Evolutionary conservation across 1,284 basidiomycete genomes (phyloP), one percentile per base, ranked within the genome.

Genomic region (Xanthoconium separans): DNA sequence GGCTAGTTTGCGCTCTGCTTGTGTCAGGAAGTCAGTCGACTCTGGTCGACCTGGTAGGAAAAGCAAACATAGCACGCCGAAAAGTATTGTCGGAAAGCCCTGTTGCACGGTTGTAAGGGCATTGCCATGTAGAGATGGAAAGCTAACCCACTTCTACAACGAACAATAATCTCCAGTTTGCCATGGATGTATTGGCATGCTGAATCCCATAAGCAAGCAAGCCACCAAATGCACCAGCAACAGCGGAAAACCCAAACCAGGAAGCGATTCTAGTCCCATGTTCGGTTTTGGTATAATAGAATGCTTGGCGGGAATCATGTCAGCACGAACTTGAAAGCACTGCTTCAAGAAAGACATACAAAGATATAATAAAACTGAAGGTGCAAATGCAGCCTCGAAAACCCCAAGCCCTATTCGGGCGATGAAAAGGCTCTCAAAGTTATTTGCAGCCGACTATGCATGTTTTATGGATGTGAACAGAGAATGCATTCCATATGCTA

Each of bases 31-130:
- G 0, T 69, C 71, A 0, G 89, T 87, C 12, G 82, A 85, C 65
- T 94, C 90, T 0, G 93, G 93, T 34, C 91, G 77, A 48, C 85
- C 79, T 1, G 93, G 93, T 11, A 95, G 76, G 58, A 88, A 74
- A 55, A 85, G 77, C 54, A 86, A 71, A 2, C 87, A 81, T 30
- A 84, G 47, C 22, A 90, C 50, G 2, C 89, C 91, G 30, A 94
- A 75, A 0, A 91, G n/a, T 6, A 95, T 64, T 0, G 87, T 76
- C 0, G 89, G 89, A 13, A 82, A 61, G 20, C 87, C 89, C 81
- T 85, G 45, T 53, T 45, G 44, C 11, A 43, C n/a, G 18, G 34
- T 47, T 20, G 33, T 10, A 11, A 43, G 29, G 24, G 40, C 24
- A 30, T n/a, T 22, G 27, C 27, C 27, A 2, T 4, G 42, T 10